Base-by-base conservation (phyloP, 495 filamentous ascomycete genomes). In the Aspergillus nanangensis region DNA sequence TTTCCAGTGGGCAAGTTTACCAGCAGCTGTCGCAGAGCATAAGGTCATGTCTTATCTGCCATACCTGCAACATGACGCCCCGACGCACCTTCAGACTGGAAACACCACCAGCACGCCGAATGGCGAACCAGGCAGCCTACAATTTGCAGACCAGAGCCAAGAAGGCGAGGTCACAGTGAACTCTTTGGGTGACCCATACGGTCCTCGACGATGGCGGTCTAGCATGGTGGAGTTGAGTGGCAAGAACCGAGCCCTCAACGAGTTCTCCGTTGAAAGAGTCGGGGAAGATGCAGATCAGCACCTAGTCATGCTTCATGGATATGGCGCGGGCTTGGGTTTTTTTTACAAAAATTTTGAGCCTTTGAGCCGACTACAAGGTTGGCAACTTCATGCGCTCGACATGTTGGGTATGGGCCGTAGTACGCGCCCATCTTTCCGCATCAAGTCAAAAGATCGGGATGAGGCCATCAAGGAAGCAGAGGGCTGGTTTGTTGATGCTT, bases 331-430 rank as follows among this genome's bases (percentile, higher is more conserved):
- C 0, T 70, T 98, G 3, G 93, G 89, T 4, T 97, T 97, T 61
- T 98, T 95, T 72, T 98, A 97, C 71, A 88, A 90, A 63, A 97
- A 97, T 57, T 97, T 95, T 45, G 93, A 97, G 59, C 81, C 82
- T 4, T 66, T 98, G 31, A 89, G 79, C 44, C 81, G 90, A 9
- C 62, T 79, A 3, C 70, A 75, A 41, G 89, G 90, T 13, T 96
- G 92, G 92, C 89, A 87, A 58, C 65, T 98, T 15, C 96, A 88
- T 61, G 88, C 92, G 3, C 70, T 98, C 19, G 93, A 98, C 61
- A 76, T 96, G 69, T 75, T 96, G 17, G 93, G 93, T 43, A 96
- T 96, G 87, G 93, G 93, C 42, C 82, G 93, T 55, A 94, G 88
- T 51, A 83, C 79, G 24, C 77, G 93, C 19, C 94, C 94, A 10